Base-by-base conservation (phyloP, 225 moss, liverwort and hornwort genomes). In the Anthoceros angustus region DNA sequence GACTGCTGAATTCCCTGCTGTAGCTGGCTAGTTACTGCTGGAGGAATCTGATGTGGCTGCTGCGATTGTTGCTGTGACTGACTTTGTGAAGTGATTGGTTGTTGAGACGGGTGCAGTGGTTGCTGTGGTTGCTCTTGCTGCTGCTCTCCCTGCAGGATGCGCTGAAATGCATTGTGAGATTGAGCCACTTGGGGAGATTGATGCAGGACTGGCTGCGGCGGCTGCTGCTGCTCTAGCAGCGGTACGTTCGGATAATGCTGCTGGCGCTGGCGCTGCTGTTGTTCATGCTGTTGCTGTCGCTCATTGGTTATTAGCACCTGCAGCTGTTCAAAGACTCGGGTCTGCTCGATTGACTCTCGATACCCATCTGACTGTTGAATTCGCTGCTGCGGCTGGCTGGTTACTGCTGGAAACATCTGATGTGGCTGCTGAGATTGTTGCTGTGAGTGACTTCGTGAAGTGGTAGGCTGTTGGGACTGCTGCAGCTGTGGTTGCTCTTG, bases 21-120 rank as follows among this genome's bases (percentile, higher is more conserved):
- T 72, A 73, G 82, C 74, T 80, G 50, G 79, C 79, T 41, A 68
- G 77, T 26, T 75, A 65, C 73, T 81, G 84, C 77, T 74, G 81
- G 70, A 76, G 83, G 73, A 65, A 74, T 72, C 32, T 32, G 32
- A 4, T 1, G 32, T 64, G 82, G 73, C 77, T 84, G 84, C 69
- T 79, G 82, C 24, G 62, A 77, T 61, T 82, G 80, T 32, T 79
- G 85, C 69, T 85, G 85, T 24, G 85, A 82, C 69, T 85, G 85
- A 24, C 80, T 80, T 21, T 79, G 80, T 26, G 82, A 79, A 68
- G 85, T 75, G 66, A 75, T 64, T 60, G 74, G 72, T 45, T 67
- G 72, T 64, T 78, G 80, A 71, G 78, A 78, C 73, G 70, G 77
- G 12, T 63, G 43, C n/a, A n/a, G n/a, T n/a, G n/a, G n/a, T n/a